Evolutionary conservation across 306 rosid genomes (phyloP).

Genomic region (Herpetospermum pedunculosum): DNA sequence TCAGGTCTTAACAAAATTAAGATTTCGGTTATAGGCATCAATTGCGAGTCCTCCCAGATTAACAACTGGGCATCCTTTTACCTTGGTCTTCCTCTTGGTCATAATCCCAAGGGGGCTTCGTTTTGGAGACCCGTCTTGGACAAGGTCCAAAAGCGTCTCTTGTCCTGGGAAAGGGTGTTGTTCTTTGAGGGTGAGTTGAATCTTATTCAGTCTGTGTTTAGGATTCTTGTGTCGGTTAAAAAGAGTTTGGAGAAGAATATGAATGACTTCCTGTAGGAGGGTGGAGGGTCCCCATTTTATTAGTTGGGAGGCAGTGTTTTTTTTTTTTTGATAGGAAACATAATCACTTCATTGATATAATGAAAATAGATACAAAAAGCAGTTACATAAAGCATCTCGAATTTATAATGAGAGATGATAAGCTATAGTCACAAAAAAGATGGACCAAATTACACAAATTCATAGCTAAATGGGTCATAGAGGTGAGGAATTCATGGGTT

Average conservation of each 20-base stretch:
- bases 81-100: too few relatives aligned
- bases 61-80: not conserved
- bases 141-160: not conserved
- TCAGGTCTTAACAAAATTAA: not conserved
- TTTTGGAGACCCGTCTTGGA: not conserved
- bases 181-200: too few relatives aligned
- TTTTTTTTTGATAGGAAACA: too few relatives aligned
- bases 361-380: too few relatives aligned
- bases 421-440: too few relatives aligned
- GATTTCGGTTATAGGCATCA: not conserved
- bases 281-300: not conserved
- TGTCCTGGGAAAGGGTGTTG: too few relatives aligned
- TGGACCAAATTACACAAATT: too few relatives aligned
- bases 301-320: not conserved
- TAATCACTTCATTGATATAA: too few relatives aligned
- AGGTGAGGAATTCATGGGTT: too few relatives aligned
- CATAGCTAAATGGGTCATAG: too few relatives aligned
- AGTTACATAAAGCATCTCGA: too few relatives aligned
- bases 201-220: not conserved
- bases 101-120: not conserved
- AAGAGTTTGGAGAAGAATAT: not conserved
- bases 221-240: not conserved
- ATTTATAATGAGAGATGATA: too few relatives aligned
- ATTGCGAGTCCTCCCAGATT: not conserved
- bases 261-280: not conserved